Conservation (phyloP, 75 land plant species). For the Pinus albicaulis region DNA sequence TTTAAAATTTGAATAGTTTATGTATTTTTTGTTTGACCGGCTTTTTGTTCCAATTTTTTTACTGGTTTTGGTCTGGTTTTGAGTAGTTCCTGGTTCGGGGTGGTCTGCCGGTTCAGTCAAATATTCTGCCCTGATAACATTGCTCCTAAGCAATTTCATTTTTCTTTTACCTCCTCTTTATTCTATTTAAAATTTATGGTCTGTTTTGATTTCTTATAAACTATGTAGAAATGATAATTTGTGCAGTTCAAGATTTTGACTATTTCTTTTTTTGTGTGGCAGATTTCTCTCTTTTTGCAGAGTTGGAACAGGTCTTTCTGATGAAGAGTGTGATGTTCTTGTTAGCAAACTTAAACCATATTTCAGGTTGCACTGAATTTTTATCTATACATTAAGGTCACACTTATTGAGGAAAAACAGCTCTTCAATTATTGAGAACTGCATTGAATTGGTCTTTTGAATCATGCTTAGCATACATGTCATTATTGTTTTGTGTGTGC, state of each 20-base stretch:
- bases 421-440: neutral
- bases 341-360: slow-evolving; percentile 86
- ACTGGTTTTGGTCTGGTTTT: no score
- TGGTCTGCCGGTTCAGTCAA: no score
- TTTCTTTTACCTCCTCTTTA: neutral
- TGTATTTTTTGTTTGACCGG: no score
- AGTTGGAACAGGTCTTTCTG: slow-evolving; percentile 94
- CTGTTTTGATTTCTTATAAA: neutral
- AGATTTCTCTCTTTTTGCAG: slow-evolving; percentile 92
- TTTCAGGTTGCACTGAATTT: slow-evolving; percentile 51
- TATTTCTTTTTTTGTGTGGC: slow-evolving; percentile 10
- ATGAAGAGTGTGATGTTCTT: slow-evolving; percentile 77
- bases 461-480: neutral
- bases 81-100: no score
- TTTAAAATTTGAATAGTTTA: no score
- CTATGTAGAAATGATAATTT: neutral
- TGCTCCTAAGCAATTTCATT: neutral
- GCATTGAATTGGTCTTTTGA: neutral
- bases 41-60: no score
- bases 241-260: neutral
- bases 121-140: no score
- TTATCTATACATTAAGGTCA: neutral
- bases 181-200: neutral
- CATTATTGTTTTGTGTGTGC: neutral
- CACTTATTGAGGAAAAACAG: neutral